Percentiles rank a stretch among this genome's conserved stretches.
Conservation (phyloP, 768 basidiomycete species). For the Mycena galopus region DNA sequence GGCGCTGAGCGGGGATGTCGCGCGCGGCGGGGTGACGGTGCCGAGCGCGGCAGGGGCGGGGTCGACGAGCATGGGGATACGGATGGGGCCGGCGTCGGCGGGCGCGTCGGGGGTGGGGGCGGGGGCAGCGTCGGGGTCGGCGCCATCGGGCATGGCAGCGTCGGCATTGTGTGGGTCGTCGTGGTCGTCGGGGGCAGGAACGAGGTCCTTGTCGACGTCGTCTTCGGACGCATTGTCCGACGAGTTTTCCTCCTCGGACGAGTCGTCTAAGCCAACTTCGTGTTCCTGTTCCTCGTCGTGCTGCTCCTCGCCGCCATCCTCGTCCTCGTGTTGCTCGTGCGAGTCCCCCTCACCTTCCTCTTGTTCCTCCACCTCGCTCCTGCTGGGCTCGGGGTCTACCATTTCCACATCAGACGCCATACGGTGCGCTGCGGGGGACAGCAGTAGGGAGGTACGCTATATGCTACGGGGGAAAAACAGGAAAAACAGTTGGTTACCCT, state of each 20-base stretch:
- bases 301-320: constrained; percentile 31
- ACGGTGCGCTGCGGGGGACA: neutral
- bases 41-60: constrained; percentile 30
- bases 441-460: constrained; percentile 22
- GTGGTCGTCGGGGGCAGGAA: constrained; percentile 31
- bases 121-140: constrained; percentile 12
- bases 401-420: constrained; percentile 49
- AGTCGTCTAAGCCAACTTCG: neutral
- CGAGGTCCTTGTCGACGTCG: constrained; percentile 37
- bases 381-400: constrained; percentile 22
- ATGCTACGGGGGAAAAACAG: too few species aligned
- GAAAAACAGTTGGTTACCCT: neutral
- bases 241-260: constrained; percentile 29
- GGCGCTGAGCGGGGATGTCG: constrained; percentile 51
- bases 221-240: constrained; percentile 40
- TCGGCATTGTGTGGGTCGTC: constrained; percentile 24
- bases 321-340: neutral
- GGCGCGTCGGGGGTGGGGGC: neutral
- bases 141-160: constrained; percentile 12
- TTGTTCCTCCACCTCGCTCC: constrained; percentile 36
- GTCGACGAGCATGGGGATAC: constrained; percentile 37
- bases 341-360: constrained; percentile 33
- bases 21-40: constrained; percentile 27
- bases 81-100: constrained; percentile 16
- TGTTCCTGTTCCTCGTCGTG: constrained; percentile 28